These are phyloP conservation scores for Penicillium hesseltinei DNA, from an alignment of 2,329 filamentous ascomycete genomes.

Conservation along the genomic window DNA sequence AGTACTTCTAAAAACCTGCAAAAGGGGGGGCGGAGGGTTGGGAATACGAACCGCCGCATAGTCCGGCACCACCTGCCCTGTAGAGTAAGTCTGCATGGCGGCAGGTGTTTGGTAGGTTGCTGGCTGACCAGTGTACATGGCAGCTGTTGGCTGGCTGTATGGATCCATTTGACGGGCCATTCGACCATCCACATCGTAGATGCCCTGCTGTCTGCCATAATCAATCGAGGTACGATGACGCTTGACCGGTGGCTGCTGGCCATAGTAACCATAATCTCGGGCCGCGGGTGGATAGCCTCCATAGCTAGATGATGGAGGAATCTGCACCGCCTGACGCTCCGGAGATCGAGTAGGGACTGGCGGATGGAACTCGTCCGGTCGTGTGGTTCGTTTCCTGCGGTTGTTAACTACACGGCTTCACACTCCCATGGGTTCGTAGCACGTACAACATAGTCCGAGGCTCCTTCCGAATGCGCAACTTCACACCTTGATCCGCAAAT, in stretches of 20 bases:
- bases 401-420: constrained; percentile 14
- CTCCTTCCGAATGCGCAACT: constrained; percentile 79
- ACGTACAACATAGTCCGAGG: constrained; percentile 57
- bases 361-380: constrained; percentile 40
- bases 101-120: constrained; percentile 35
- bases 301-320: constrained; percentile 31
- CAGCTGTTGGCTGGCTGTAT: constrained; percentile 34
- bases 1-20: neutral
- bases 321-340: constrained; percentile 38
- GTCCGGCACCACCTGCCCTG: constrained; percentile 38
- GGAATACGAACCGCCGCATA: constrained; percentile 35
- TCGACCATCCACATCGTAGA: constrained; percentile 39
- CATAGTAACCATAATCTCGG: constrained; percentile 39
- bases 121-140: constrained; percentile 33
- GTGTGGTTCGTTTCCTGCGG: constrained; percentile 40
- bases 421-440: neutral
- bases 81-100: constrained; percentile 36
- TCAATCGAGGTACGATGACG: constrained; percentile 43
- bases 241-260: constrained; percentile 33
- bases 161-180: constrained; percentile 39
- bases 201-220: constrained; percentile 33
- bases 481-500: constrained; percentile 84
- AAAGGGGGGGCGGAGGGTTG: neutral
- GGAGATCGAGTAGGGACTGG: constrained; percentile 38
- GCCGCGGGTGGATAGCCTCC: constrained; percentile 32